phyloP scores from a whole-genome alignment of 2,329 filamentous ascomycete species.

The Verticillium isaacii region DNA sequence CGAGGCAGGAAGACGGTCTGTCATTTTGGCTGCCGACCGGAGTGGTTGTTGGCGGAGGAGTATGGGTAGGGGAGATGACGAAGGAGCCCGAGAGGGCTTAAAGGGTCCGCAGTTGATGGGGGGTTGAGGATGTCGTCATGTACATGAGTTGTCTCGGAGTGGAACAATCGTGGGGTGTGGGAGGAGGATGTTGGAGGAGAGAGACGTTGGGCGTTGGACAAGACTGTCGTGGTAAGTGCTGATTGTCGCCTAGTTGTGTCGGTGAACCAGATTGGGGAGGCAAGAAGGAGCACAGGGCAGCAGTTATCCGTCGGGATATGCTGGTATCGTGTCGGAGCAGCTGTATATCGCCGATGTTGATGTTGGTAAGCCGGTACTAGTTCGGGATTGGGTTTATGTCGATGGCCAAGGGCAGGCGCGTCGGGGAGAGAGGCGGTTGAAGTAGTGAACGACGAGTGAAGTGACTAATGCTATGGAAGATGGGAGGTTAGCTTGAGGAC shows the following conservation, averaged over 20 bases:
- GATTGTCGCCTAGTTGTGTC: neutral
- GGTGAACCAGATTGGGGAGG: neutral
- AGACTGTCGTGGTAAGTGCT: neutral
- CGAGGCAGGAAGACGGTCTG: constrained; percentile 30
- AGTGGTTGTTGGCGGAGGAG: constrained; percentile 26
- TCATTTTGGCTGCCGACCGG: constrained; percentile 29
- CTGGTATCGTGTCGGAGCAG: neutral
- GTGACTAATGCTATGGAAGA: constrained; percentile 10
- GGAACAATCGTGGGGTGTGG: neutral
- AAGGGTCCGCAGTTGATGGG: constrained; percentile 26
- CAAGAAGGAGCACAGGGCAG: neutral
- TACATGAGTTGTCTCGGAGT: neutral
- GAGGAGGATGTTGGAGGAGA: neutral
- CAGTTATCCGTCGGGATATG: neutral
- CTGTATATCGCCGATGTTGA: neutral
- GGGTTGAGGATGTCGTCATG: constrained; percentile 2
- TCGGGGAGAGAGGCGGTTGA: neutral
- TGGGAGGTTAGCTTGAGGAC: neutral
- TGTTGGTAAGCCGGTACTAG: neutral
- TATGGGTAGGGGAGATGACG: constrained; percentile 16
- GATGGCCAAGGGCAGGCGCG: neutral
- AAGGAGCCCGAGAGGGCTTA: constrained; percentile 9
- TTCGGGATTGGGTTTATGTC: neutral
- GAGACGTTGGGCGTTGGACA: neutral
- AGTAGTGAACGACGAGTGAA: neutral